Percentiles rank a stretch among this genome's conserved stretches.
Conservation (phyloP, 139 green algal species). For the Deuterostichococcus epilithicus region DNA sequence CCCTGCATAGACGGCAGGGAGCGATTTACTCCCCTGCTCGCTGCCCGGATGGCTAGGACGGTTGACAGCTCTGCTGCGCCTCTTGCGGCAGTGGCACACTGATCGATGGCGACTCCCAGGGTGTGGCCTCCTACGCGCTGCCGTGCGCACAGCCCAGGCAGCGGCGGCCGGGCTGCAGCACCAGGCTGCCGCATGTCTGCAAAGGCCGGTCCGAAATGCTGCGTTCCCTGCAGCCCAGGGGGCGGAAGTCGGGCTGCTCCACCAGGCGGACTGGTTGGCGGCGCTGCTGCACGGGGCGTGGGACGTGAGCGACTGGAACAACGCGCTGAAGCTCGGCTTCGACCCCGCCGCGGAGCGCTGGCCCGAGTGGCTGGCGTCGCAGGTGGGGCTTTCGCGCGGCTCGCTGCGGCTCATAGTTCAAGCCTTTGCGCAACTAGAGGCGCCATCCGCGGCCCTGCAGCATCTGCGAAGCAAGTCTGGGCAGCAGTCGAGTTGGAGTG, state of each 20-base stretch:
- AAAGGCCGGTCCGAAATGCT: too few relatives aligned
- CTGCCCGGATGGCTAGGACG: too few relatives aligned
- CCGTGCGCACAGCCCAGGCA: too few relatives aligned
- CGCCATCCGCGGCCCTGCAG: background rate
- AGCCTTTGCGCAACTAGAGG: background rate
- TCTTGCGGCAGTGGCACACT: too few relatives aligned
- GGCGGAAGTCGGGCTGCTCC: conserved; percentile 46
- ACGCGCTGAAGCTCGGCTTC: conserved; percentile 90
- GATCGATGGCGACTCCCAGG: too few relatives aligned
- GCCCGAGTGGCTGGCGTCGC: conserved; percentile 68
- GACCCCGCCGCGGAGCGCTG: conserved; percentile 71
- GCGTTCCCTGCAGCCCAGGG: conserved; percentile 2
- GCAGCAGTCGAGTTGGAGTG: too few relatives aligned
- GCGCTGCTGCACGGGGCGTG: conserved; percentile 56
- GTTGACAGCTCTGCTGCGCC: too few relatives aligned
- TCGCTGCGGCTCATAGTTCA: background rate
- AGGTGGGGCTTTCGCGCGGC: conserved; percentile 31
- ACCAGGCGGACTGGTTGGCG: conserved; percentile 79
- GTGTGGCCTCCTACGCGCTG: too few relatives aligned
- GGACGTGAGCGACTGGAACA: conserved; percentile 86
- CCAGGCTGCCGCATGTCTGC: too few relatives aligned
- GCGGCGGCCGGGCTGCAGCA: too few relatives aligned
- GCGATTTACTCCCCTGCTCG: too few relatives aligned
- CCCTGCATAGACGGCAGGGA: too few relatives aligned
- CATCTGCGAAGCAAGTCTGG: background rate